Percentiles rank a stretch among this genome's conserved stretches.
These are phyloP conservation scores for Penicillium sp. DNA, from an alignment of 2,329 filamentous ascomycete species.

Conservation along the genomic window DNA sequence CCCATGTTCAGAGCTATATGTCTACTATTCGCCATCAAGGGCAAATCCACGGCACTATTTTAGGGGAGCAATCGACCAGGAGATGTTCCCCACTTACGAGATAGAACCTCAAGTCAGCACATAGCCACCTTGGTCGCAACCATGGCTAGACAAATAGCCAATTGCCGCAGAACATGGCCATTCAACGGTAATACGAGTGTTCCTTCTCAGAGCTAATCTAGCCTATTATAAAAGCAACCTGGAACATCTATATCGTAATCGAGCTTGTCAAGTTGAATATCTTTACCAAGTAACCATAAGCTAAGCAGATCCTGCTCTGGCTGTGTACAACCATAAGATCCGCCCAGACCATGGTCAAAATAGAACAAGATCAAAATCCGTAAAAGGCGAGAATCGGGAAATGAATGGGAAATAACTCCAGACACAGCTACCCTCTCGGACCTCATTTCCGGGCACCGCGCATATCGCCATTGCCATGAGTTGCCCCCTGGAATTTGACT, in stretches of 20 bases:
- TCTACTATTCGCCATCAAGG: neutral
- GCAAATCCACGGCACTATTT: neutral
- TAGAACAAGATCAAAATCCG: neutral
- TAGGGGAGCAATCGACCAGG: neutral
- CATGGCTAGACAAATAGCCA: slow-evolving; percentile 12
- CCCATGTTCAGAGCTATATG: no score
- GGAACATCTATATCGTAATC: no score
- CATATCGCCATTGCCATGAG: neutral
- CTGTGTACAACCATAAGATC: no score
- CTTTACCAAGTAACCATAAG: no score
- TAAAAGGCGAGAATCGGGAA: neutral
- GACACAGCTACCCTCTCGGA: slow-evolving; percentile 8
- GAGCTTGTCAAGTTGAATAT: no score
- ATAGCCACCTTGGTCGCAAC: slow-evolving; percentile 2
- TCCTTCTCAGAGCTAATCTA: neutral
- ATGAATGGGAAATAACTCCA: neutral
- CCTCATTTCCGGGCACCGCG: slow-evolving; percentile 12
- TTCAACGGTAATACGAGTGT: neutral
- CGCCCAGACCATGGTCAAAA: neutral
- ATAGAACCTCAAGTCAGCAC: no score
- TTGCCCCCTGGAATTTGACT: slow-evolving; percentile 17
- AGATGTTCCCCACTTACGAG: neutral
- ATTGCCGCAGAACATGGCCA: slow-evolving; percentile 1
- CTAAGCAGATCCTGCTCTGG: no score
- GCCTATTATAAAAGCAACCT: neutral